Percentiles rank a stretch among this genome's conserved stretches.
These are phyloP conservation scores for Cryptosporidium canis DNA, from an alignment of 169 alveolate species.

Conservation along the genomic window DNA sequence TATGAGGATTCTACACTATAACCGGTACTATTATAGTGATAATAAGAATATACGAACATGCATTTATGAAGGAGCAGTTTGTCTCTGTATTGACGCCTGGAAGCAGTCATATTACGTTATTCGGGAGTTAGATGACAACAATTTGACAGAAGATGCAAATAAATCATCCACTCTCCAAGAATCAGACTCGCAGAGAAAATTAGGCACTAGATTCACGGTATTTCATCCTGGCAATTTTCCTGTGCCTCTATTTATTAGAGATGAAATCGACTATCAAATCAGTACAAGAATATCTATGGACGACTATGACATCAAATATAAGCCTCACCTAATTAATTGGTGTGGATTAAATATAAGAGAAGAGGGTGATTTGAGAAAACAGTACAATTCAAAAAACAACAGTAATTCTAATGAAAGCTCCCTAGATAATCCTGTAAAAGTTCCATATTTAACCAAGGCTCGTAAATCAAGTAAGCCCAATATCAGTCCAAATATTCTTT, in stretches of 20 bases:
- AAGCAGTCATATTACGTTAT: conserved; percentile 15
- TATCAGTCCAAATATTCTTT: neutral
- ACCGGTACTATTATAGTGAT: conserved; percentile 42
- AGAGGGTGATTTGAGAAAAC: neutral
- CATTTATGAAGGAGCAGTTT: conserved; percentile 8
- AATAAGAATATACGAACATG: conserved; percentile 25
- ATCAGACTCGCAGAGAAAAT: neutral
- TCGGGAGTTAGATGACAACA: neutral
- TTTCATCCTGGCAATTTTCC: conserved; percentile 67
- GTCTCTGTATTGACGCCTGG: conserved; percentile 66
- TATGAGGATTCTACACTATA: conserved; percentile 26
- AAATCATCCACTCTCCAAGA: neutral
- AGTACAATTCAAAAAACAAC: neutral
- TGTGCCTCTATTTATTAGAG: conserved; percentile 14
- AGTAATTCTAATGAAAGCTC: neutral
- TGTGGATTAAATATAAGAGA: conserved; percentile 41
- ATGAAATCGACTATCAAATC: conserved; percentile 32
- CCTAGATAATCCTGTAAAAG: neutral
- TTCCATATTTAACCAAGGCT: neutral
- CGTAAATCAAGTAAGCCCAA: neutral
- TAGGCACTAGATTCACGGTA: neutral
- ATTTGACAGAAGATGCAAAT: neutral
- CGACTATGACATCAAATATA: conserved; percentile 26
- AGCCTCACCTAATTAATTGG: conserved; percentile 68
- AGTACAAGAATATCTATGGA: neutral